Evolutionary conservation across 768 basidiomycete species (phyloP).

Genomic region (Psilocybe cubensis): DNA sequence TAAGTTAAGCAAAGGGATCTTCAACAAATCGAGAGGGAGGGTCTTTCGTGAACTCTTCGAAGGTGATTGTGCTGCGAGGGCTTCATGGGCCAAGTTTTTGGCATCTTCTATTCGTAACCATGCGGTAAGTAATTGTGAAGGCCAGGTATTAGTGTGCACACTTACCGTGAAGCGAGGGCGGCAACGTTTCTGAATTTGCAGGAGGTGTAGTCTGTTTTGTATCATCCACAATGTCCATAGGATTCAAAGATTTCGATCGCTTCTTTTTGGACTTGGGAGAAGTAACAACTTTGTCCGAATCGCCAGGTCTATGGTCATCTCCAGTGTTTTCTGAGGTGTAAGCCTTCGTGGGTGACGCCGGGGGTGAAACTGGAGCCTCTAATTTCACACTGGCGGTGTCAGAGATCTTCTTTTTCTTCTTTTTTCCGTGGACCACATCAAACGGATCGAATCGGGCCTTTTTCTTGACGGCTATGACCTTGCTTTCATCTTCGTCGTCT

Average conservation of each 20-base stretch:
- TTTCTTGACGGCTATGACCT: slow-evolving; percentile 60
- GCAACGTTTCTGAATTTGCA: not conserved
- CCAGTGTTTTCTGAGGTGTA: not conserved
- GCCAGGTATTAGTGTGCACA: not conserved
- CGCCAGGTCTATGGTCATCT: slow-evolving; percentile 1
- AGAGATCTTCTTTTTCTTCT: slow-evolving; percentile 36
- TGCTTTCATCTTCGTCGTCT: slow-evolving; percentile 60
- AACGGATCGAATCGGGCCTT: slow-evolving; percentile 66
- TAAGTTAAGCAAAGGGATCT: slow-evolving; percentile 58
- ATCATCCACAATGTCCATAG: not conserved
- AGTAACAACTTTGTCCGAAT: not conserved
- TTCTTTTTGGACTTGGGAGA: slow-evolving; percentile 1
- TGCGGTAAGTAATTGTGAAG: not conserved
- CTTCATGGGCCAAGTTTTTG: not conserved
- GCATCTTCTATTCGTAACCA: not conserved
- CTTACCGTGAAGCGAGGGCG: not conserved
- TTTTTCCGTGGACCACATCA: slow-evolving; percentile 46
- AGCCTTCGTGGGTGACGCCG: not conserved
- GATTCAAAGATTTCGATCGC: slow-evolving; percentile 1
- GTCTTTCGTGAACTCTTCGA: slow-evolving; percentile 6
- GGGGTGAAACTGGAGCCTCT: not conserved
- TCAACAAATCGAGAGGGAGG: slow-evolving; percentile 29
- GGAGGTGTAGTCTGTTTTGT: not conserved
- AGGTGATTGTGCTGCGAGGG: slow-evolving; percentile 6
- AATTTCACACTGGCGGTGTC: not conserved